Percentiles rank a stretch among this genome's conserved stretches.
These are phyloP conservation scores for Pelargonium fulgidum DNA, from an alignment of 441 rosid genomes.

Conservation along the genomic window DNA sequence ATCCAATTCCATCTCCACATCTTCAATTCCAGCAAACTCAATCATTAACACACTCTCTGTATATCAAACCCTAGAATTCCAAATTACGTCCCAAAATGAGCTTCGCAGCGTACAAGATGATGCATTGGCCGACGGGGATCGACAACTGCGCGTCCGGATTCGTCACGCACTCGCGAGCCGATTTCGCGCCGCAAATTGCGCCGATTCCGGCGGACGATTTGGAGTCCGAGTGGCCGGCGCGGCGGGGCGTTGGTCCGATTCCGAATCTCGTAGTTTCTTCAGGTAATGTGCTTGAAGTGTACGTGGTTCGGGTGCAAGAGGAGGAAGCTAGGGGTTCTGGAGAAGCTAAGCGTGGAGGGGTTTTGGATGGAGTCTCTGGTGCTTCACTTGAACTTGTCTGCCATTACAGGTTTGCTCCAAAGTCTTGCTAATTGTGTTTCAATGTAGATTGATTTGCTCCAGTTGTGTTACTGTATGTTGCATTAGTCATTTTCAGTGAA, in stretches of 20 bases:
- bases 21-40: too few species aligned
- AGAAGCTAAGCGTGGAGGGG: conserved; percentile 62
- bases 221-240: conserved; percentile 58
- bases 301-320: conserved; percentile 75
- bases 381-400: conserved; percentile 93
- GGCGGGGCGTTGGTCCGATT: conserved; percentile 56
- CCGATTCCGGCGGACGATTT: conserved; percentile 50
- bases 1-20: too few species aligned
- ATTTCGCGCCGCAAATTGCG: conserved; percentile 50
- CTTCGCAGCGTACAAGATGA: conserved; percentile 89
- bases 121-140: conserved; percentile 95
- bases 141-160: conserved; percentile 83
- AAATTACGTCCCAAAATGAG: conserved; percentile 44
- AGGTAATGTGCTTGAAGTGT: conserved; percentile 76
- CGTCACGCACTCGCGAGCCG: conserved; percentile 68
- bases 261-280: conserved; percentile 76
- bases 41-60: too few species aligned
- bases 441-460: background rate
- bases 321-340: conserved; percentile 41
- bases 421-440: background rate
- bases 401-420: conserved; percentile 54
- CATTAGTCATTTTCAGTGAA: background rate
- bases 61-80: conserved; percentile 26
- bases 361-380: conserved; percentile 74
- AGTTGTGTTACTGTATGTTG: background rate